These are phyloP conservation scores for Taphrina wiesneri DNA, from an alignment of 1,139 yeast genomes.

Conservation along the genomic window DNA sequence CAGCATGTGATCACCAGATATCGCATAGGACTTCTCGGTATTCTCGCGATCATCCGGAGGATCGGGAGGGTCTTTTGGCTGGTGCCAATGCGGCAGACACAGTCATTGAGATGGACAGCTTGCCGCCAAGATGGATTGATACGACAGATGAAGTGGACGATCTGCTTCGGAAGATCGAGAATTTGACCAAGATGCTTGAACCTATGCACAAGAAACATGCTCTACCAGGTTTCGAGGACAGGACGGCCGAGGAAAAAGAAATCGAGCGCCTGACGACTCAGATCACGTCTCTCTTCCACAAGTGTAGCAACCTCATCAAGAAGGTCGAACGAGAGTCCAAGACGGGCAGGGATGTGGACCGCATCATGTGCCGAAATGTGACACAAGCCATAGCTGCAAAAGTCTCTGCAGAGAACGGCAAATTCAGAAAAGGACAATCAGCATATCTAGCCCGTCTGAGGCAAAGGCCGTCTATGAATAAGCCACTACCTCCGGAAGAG, in stretches of 20 bases:
- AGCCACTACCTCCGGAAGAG: conserved; percentile 6
- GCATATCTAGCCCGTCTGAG: conserved; percentile 68
- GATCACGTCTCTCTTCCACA: conserved; percentile 67
- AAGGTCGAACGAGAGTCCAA: conserved; percentile 57
- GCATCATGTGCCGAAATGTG: conserved; percentile 71
- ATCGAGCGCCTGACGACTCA: conserved; percentile 76
- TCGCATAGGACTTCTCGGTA: conserved; percentile 35
- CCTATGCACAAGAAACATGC: conserved; percentile 76
- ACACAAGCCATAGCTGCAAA: conserved; percentile 81
- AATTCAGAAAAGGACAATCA: conserved; percentile 82
- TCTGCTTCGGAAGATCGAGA: conserved; percentile 54
- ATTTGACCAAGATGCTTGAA: conserved; percentile 52
- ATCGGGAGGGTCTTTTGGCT: conserved; percentile 60
- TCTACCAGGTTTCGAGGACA: conserved; percentile 81
- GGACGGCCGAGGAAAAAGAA: conserved; percentile 55
- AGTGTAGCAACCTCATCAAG: conserved; percentile 74
- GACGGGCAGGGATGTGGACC: conserved; percentile 53
- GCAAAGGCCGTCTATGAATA: conserved; percentile 43
- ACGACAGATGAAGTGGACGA: conserved; percentile 71
- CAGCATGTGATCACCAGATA: conserved; percentile 51
- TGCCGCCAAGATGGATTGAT: conserved; percentile 80
- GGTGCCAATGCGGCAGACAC: conserved; percentile 47
- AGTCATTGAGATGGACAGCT: conserved; percentile 50
- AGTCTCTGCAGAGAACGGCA: conserved; percentile 74
- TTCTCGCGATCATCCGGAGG: conserved; percentile 47